Conservation (phyloP, 306 rosid species). For the Quercus parvula region DNA sequence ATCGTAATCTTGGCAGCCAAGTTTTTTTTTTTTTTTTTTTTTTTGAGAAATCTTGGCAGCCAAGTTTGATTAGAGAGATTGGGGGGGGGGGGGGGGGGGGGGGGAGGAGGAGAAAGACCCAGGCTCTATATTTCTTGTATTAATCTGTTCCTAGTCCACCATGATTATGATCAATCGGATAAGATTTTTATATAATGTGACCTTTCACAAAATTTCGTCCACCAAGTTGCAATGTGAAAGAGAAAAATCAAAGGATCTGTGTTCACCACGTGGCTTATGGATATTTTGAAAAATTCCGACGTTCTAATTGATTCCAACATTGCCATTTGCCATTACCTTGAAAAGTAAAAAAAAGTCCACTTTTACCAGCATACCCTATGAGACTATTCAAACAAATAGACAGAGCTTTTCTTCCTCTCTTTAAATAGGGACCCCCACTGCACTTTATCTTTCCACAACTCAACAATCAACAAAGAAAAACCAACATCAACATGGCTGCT, state of each 20-base stretch:
- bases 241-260: not conserved
- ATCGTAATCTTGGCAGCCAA: too few relatives aligned
- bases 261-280: not conserved
- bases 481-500: conserved; percentile 21
- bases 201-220: too few relatives aligned
- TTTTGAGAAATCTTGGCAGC: too few relatives aligned
- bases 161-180: not conserved
- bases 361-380: not conserved
- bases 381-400: not conserved
- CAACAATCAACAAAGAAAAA: not conserved
- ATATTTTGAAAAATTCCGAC: not conserved
- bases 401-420: not conserved
- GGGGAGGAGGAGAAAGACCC: too few relatives aligned
- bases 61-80: too few relatives aligned
- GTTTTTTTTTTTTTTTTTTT: too few relatives aligned
- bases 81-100: too few relatives aligned
- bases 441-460: not conserved
- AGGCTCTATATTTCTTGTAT: not conserved
- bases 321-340: not conserved
- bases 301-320: not conserved
- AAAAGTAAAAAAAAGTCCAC: not conserved
- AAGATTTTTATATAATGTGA: not conserved
- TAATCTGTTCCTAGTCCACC: not conserved
- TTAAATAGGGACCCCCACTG: not conserved
- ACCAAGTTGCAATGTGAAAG: not conserved